Base-by-base conservation (phyloP, 148 eudicot species). In the Arctostaphylos glauca region DNA sequence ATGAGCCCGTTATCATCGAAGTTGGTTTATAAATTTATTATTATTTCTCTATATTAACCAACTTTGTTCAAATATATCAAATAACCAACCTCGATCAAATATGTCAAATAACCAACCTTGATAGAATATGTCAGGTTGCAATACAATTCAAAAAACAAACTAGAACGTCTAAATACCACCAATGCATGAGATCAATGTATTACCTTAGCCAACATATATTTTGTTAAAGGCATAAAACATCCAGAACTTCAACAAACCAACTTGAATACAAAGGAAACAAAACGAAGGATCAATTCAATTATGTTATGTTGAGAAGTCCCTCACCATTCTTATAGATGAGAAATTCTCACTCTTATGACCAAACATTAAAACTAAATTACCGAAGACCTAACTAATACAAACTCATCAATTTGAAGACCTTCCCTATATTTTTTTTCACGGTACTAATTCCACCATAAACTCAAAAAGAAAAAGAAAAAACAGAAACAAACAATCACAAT, bases 401-500 rank as follows among this genome's bases (percentile, higher is more conserved):
- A 55, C 18, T 58, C 50, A 59, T 78, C 21, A 48, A 78, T 78
- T 18, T 44, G 46, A 55, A 56, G 50, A 77, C 67, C 67, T 15
- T 18, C 67, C 5, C 25, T 38, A 7, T 56, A 15, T 44, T 78
- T 77, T 78, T 77, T 41, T 54, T 12, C 80, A 38, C 15, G 49
- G 4, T 77, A 77, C 10, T 55, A 41, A 53, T 77, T 55, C 44
- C 80, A 15, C 54, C 58, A 50, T 12, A 50, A 76, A 58, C 58
- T 12, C 6, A 49, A 10, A 50, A 49, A 60, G n/a, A n/a, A 58
- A 2, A 6, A 1, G 0, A 15, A 58, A 58, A 1, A 58, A 16
- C 1, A 13, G 1, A 4, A 58, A 5, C 19, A n/a, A 80, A 5
- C 19, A n/a, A 80, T 90, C 88, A 91, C 47, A 86, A 71, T 21